phyloP scores from a whole-genome alignment of 2,329 filamentous ascomycete species.

The Tolypocladium pustulatum region DNA sequence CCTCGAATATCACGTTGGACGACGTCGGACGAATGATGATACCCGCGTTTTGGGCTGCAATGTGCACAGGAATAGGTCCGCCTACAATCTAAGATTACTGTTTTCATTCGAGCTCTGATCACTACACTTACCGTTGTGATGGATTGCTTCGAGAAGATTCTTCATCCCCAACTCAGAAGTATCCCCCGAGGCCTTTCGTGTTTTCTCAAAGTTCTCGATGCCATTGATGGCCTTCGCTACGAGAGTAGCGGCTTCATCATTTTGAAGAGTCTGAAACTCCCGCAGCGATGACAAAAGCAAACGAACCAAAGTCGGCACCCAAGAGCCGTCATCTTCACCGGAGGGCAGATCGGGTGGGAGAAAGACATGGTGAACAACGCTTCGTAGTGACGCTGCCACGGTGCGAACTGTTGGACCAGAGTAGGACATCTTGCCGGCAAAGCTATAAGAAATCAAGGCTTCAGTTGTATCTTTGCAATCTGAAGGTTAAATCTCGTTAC shows the following conservation, averaged over 20 bases:
- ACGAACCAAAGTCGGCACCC: neutral
- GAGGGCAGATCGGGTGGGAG: conserved; percentile 17
- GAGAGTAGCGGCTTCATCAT: neutral
- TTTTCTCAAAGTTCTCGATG: neutral
- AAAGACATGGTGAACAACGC: conserved; percentile 17
- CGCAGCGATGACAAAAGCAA: neutral
- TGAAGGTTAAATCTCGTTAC: too few species aligned
- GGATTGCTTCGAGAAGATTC: neutral
- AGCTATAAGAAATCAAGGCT: too few species aligned
- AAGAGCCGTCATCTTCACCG: conserved; percentile 3
- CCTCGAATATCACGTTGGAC: conserved; percentile 15
- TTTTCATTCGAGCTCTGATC: neutral
- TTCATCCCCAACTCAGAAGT: neutral
- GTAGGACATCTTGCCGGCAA: too few species aligned
- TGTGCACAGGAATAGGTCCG: conserved; percentile 8
- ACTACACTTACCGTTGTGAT: neutral
- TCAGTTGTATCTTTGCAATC: too few species aligned
- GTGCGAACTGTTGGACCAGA: too few species aligned
- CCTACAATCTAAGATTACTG: neutral
- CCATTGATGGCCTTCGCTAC: neutral
- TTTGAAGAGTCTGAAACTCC: neutral
- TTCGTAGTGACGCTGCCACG: neutral
- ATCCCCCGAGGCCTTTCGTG: neutral
- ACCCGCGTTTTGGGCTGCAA: conserved; percentile 25
- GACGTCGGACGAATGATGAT: conserved; percentile 14